Base-by-base conservation (phyloP, 2,329 filamentous ascomycete species). In the Cladophialophora chaetospira region DNA sequence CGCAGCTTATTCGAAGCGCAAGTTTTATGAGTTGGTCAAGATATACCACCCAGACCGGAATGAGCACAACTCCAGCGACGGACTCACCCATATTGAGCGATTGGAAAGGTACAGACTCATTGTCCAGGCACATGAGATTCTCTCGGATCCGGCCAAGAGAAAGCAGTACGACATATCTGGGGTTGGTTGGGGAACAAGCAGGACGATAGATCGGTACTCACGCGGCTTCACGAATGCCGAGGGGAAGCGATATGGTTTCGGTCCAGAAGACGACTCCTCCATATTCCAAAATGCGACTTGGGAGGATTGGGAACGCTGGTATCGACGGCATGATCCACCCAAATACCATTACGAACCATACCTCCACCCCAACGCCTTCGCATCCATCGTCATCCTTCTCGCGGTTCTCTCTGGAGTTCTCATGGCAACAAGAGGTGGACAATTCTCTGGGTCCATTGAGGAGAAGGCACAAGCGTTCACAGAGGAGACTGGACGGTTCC, bases 241-340 rank as follows among this genome's bases (percentile, higher is more conserved):
- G 17, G 63, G 55, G 17, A 64, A 65, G 55, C 65, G 50, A 64
- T 71, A 66, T 62, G 67, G 62, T 46, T 68, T 62, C 67, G 72
- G 73, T 49, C 68, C 63, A 60, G 69, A 63, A 64, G 74, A 59
- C 63, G 76, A 68, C 66, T 75, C 67, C 55, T 78, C 69, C 70
- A 82, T 86, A 46, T 82, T 78, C 67, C 71, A 77, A 65, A 97
- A 97, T 71, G 94, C 91, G 0, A 97, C 94, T 0, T 99, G 94
- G 94, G 94, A 99, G 71, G 94, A 99, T 71, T 97, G 92, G 92
- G 90, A 96, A 75, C 81, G 80, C 42, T 96, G 88, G 86, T 82
- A 89, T 65, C 78, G 84, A 71, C 79, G 71, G 72, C 77, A 68
- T 71, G 78, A 46, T 76, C 67, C 60, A 1, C 13, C 53, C 9